These are phyloP conservation scores for Pseudoturritis turrita DNA, from an alignment of 345 rosid genomes.

Conservation along the genomic window DNA sequence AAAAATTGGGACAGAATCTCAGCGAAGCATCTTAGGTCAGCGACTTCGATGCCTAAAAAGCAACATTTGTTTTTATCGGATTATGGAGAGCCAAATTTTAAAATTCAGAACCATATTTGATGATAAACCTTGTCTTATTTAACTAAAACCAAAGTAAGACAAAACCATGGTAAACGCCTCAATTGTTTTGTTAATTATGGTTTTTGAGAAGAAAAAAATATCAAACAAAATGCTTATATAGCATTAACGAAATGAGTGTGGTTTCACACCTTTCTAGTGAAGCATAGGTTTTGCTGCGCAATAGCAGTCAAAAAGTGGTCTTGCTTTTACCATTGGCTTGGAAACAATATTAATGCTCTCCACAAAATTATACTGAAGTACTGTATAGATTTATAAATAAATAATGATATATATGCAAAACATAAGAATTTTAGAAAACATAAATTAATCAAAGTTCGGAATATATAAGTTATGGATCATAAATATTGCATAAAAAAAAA, in stretches of 20 bases:
- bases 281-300: conserved; percentile 16
- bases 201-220: not conserved
- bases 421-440: not conserved
- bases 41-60: conserved; percentile 33
- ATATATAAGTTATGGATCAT: not conserved
- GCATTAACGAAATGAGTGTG: conserved; percentile 25
- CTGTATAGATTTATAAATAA: not conserved
- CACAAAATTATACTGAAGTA: not conserved
- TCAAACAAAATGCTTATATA: conserved; percentile 2
- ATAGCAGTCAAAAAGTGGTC: conserved; percentile 20
- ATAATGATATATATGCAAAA: not conserved
- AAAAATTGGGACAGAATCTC: conserved; percentile 25
- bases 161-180: conserved; percentile 13
- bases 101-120: not conserved
- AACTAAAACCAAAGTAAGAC: conserved; percentile 19
- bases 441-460: not conserved
- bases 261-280: conserved; percentile 28
- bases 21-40: conserved; percentile 39
- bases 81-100: not conserved
- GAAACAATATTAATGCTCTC: conserved; percentile 4
- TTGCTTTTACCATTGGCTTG: conserved; percentile 26
- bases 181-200: not conserved
- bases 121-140: conserved; percentile 23
- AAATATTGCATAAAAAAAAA: not conserved
- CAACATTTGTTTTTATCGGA: conserved; percentile 26